These are phyloP conservation scores for Zymoseptoria crescenta DNA, from an alignment of 2,329 filamentous ascomycete species.

Conservation along the genomic window DNA sequence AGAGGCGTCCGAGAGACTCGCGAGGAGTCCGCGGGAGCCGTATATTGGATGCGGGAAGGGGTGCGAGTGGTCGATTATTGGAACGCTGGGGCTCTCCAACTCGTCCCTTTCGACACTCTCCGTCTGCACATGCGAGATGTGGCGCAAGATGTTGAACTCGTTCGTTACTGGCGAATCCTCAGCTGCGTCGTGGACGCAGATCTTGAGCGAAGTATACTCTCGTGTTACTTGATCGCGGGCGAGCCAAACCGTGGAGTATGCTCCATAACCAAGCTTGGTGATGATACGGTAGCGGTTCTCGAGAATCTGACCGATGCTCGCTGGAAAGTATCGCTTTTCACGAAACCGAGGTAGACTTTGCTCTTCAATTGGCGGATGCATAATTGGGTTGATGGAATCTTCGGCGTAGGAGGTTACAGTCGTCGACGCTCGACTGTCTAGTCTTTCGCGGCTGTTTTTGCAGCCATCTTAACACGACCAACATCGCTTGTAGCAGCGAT, in stretches of 20 bases:
- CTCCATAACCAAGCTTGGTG: conserved; percentile 37
- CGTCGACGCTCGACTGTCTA: not conserved
- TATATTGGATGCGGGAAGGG: not conserved
- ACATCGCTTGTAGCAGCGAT: too few relatives aligned
- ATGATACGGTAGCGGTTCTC: conserved; percentile 30
- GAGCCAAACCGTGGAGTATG: conserved; percentile 37
- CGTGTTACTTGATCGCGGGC: conserved; percentile 27
- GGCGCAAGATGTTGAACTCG: not conserved
- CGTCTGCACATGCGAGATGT: not conserved
- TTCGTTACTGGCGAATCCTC: conserved; percentile 1
- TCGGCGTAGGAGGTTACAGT: too few relatives aligned
- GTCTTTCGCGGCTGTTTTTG: not conserved
- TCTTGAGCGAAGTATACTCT: not conserved
- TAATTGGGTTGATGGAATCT: not conserved
- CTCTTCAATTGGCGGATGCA: conserved; percentile 6
- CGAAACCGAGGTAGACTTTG: conserved; percentile 10
- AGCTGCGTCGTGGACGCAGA: conserved; percentile 1
- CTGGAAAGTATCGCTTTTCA: conserved; percentile 29
- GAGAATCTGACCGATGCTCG: conserved; percentile 29
- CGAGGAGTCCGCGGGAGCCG: not conserved
- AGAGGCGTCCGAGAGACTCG: not conserved
- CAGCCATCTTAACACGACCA: not conserved
- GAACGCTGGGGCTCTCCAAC: not conserved
- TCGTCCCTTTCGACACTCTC: conserved; percentile 4
- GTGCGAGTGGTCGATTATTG: not conserved